Evolutionary conservation across 768 basidiomycete species (phyloP), one percentile per base, ranked within the genome.

Genomic region (Scleroderma citrinum): DNA sequence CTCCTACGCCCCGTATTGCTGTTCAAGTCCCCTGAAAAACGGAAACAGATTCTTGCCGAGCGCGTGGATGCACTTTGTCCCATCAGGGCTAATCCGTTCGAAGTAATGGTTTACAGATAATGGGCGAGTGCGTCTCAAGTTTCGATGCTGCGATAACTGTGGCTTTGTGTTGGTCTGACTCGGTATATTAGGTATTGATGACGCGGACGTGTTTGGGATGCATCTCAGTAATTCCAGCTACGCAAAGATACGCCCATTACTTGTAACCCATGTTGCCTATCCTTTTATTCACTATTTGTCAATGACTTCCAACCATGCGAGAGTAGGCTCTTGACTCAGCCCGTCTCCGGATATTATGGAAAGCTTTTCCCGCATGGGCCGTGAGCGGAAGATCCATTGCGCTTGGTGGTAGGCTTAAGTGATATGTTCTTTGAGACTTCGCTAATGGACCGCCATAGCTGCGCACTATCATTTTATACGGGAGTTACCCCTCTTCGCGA

Each of bases 211-310:
- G 43, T 65, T 64, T 82, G 82, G 57, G 80, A 86, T 59, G 62
- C 88, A 92, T 59, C 71, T 91, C 50, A 88, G 85, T 62, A 92
- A 92, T 59, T 88, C 87, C 1, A 83, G 80, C 46, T 92, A 91
- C 53, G 77, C 85, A 4, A 89, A 87, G 73, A 83, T 78, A 50
- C 14, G 69, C 8, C 8, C 8, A 29, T 29, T 2, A 2, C 42
- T 43, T 2, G 23, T 50, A 7, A 48, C 30, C 20, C 1, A 5
- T 35, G n/a, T n/a, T n/a, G n/a, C n/a, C n/a, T 13, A 3, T 13
- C 13, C 12, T 12, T n/a, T n/a, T n/a, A 35, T 35, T n/a, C n/a
- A 12, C 12, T n/a, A 35, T 13, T 10, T 5, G 26, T n/a, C n/a
- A n/a, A n/a, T n/a, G n/a, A 8, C 5, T 40, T 23, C 21, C 21